phyloP scores from a whole-genome alignment of 495 filamentous ascomycete species.

The Penicillium salamii region DNA sequence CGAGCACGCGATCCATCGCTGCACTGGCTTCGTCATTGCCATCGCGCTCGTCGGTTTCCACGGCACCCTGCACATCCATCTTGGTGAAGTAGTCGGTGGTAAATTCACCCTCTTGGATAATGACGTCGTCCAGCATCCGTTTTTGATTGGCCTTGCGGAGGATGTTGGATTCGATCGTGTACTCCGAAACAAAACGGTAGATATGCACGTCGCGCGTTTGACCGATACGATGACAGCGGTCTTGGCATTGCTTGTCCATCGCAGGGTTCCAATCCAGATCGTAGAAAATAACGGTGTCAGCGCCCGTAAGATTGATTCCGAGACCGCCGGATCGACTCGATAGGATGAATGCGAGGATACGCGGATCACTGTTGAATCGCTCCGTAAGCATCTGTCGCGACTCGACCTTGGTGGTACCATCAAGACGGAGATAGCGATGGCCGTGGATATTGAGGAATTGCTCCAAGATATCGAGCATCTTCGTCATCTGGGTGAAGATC shows the following conservation, averaged over 20 bases:
- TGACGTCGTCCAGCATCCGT: constrained; percentile 93
- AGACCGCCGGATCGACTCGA: constrained; percentile 92
- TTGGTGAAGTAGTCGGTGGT: constrained; percentile 97
- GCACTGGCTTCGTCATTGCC: constrained; percentile 64
- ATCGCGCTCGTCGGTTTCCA: constrained; percentile 58
- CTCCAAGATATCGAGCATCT: constrained; percentile 95
- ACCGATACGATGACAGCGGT: constrained; percentile 95
- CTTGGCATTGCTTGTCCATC: constrained; percentile 99
- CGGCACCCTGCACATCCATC: constrained; percentile 63
- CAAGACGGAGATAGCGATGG: constrained; percentile 92
- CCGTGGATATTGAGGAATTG: constrained; percentile 98
- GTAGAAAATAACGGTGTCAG: constrained; percentile 99
- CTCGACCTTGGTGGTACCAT: constrained; percentile 92
- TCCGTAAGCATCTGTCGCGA: constrained; percentile 94
- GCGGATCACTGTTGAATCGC: constrained; percentile 91
- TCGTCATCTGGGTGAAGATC: constrained; percentile 99
- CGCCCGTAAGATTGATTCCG: constrained; percentile 94
- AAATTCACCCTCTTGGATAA: constrained; percentile 98
- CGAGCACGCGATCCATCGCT: constrained; percentile 86
- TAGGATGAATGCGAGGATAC: constrained; percentile 92
- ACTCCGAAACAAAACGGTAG: constrained; percentile 93
- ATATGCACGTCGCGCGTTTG: constrained; percentile 98
- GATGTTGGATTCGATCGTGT: constrained; percentile 98
- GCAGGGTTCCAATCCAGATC: constrained; percentile 99
- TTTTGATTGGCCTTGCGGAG: constrained; percentile 95